A percentile compares a stretch with the other conserved stretches of the same genome.
phyloP scores from a whole-genome alignment of 352 stramenopile species.

The Pythium phragmiticola region DNA sequence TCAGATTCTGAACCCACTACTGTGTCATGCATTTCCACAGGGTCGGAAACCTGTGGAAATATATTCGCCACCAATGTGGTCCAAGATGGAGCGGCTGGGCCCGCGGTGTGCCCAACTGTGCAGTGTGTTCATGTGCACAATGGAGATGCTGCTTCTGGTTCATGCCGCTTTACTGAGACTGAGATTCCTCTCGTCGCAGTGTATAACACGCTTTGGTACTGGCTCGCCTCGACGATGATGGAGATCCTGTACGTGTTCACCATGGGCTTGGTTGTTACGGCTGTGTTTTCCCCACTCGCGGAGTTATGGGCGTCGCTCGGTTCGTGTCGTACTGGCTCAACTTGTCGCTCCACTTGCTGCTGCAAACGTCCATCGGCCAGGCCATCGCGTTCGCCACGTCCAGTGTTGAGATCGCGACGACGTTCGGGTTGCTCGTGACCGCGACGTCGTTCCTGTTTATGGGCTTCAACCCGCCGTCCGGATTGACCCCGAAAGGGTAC shows the following conservation, averaged over 20 bases:
- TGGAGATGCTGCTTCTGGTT: too few species aligned
- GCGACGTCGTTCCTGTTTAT: too few species aligned
- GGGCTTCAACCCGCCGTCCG: too few species aligned
- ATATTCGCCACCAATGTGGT: too few species aligned
- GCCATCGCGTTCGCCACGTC: constrained; percentile 3
- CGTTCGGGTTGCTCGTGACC: background rate
- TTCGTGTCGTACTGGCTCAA: constrained; percentile 1
- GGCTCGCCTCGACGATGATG: background rate
- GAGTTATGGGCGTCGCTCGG: background rate
- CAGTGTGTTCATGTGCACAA: too few species aligned
- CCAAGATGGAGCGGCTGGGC: too few species aligned
- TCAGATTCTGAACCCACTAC: too few species aligned
- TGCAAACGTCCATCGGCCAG: constrained; percentile 6
- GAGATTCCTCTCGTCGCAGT: background rate
- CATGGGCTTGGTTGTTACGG: background rate
- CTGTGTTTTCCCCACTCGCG: constrained; percentile 4
- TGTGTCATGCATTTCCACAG: too few species aligned
- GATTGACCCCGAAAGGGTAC: too few species aligned
- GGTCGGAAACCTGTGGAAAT: too few species aligned
- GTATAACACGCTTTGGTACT: constrained; percentile 9
- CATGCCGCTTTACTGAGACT: too few species aligned
- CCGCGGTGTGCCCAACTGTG: too few species aligned
- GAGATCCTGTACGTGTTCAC: background rate
- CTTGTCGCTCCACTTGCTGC: constrained; percentile 11
- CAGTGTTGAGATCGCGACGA: constrained; percentile 5